A percentile compares a stretch with the other conserved stretches of the same genome.
phyloP scores from a whole-genome alignment of 208 protist genomes.

The Wallacemonas rigidus region DNA sequence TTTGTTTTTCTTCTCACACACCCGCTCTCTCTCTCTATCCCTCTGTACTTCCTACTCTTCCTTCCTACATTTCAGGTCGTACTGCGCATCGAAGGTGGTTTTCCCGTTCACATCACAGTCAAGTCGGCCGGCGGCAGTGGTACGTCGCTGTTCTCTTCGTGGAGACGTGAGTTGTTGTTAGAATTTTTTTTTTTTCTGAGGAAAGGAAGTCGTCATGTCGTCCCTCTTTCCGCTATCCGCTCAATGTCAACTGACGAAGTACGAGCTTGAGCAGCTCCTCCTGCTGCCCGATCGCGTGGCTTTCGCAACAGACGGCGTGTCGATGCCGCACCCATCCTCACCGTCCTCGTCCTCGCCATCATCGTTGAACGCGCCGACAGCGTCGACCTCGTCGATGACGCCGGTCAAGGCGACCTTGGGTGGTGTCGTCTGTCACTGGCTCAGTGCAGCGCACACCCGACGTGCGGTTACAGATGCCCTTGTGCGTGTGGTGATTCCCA shows the following conservation, averaged over 20 bases:
- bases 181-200: constrained; percentile 8
- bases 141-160: too few species aligned
- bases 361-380: background rate
- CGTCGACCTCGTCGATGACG: constrained; percentile 16
- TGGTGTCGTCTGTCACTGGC: constrained; percentile 27
- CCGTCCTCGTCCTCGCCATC: background rate
- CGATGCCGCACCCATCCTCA: background rate
- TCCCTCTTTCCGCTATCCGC: constrained; percentile 47
- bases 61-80: too few species aligned
- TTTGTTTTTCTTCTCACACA: constrained; percentile 1
- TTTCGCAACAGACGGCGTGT: background rate
- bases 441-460: constrained; percentile 55
- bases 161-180: background rate
- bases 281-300: constrained; percentile 37
- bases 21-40: background rate
- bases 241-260: constrained; percentile 58
- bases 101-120: too few species aligned
- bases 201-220: constrained; percentile 34
- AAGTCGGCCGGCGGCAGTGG: too few species aligned
- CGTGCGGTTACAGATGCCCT: constrained; percentile 42
- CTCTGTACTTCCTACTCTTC: too few species aligned
- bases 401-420: constrained; percentile 6
- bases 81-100: too few species aligned
- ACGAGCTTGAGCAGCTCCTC: constrained; percentile 65
- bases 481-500: constrained; percentile 63